Conservation (phyloP, 331 rosid species). For the Prunus yedoensis region DNA sequence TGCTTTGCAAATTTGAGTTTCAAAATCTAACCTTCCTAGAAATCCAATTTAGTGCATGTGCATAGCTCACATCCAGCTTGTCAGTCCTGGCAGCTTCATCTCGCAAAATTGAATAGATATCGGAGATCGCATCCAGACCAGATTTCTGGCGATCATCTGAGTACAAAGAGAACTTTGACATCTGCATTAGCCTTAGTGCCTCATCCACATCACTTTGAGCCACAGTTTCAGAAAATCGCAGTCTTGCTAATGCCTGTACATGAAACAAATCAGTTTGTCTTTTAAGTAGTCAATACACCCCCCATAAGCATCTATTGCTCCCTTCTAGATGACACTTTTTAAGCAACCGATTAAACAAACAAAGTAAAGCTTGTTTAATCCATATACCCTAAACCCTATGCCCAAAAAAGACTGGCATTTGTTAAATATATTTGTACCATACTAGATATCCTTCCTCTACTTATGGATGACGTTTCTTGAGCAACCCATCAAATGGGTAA, state of each 20-base stretch:
- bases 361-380: too few species aligned
- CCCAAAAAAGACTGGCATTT: background rate
- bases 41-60: conserved; percentile 88
- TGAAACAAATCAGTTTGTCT: conserved; percentile 16
- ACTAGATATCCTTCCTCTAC: background rate
- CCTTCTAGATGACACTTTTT: background rate
- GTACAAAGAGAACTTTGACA: conserved; percentile 94
- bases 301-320: background rate
- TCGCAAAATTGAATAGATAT: conserved; percentile 86
- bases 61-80: conserved; percentile 81
- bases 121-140: conserved; percentile 93
- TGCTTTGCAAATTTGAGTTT: background rate
- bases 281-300: background rate
- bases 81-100: conserved; percentile 87
- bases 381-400: too few species aligned
- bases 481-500: background rate
- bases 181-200: conserved; percentile 94
- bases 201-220: conserved; percentile 99
- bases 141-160: conserved; percentile 93
- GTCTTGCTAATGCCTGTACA: conserved; percentile 87
- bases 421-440: background rate
- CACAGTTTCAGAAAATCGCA: conserved; percentile 75
- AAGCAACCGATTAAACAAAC: background rate
- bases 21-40: conserved; percentile 74
- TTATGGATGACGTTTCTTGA: background rate